Evolutionary conservation across 78 protist genomes (phyloP).

Genomic region (Salpingoeca rosetta): DNA sequence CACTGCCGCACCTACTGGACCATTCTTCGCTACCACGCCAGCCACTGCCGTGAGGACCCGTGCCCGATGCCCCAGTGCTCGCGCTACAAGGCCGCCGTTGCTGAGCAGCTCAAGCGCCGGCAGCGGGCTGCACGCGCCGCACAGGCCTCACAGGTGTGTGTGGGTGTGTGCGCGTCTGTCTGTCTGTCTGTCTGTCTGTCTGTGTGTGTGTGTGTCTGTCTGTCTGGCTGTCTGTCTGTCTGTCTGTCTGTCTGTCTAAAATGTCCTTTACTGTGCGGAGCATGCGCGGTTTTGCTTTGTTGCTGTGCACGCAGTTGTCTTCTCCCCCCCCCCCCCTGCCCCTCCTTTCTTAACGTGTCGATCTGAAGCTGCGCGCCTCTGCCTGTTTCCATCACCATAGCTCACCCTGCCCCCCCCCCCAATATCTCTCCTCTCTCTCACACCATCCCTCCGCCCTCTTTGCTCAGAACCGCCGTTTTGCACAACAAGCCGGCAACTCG

Average conservation of each 20-base stretch:
- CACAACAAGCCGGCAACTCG: no score
- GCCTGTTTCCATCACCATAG: not conserved
- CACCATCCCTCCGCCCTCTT: no score
- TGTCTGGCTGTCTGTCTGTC: not conserved
- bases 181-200: not conserved
- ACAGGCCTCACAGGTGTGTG: not conserved
- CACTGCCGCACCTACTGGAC: not conserved
- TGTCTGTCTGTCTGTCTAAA: not conserved
- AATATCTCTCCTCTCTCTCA: not conserved
- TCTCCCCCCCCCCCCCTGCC: not conserved
- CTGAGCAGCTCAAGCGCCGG: not conserved
- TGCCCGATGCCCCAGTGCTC: not conserved
- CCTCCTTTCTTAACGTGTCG: not conserved
- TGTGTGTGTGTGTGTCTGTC: slow-evolving; percentile 5
- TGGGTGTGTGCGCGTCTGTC: not conserved
- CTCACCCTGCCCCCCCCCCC: not conserved
- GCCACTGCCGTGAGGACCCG: not conserved
- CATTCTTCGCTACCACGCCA: slow-evolving; percentile 16
- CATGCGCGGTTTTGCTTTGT: not conserved
- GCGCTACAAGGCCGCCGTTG: not conserved
- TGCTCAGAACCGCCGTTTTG: no score
- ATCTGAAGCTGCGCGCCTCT: not conserved
- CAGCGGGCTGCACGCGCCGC: not conserved
- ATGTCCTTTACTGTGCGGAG: not conserved
- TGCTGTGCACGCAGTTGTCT: not conserved